Conservation (phyloP, 305 asterid species). For the Rubia tinctorum region DNA sequence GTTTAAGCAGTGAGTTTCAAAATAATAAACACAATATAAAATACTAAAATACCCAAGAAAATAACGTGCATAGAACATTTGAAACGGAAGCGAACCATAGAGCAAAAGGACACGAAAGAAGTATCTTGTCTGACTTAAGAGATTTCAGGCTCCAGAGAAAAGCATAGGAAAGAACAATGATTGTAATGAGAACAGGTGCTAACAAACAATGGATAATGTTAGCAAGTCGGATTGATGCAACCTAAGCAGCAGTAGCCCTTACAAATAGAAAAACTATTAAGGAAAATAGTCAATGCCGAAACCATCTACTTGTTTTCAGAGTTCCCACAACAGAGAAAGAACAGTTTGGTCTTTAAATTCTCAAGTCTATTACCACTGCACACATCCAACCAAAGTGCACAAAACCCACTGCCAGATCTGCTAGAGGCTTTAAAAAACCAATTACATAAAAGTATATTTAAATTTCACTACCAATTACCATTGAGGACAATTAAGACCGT, state of each 20-base stretch:
- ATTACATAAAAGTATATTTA: not conserved
- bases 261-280: not conserved
- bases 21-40: not conserved
- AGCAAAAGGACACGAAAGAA: not conserved
- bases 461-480: not conserved
- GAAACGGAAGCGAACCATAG: not conserved
- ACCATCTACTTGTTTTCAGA: not conserved
- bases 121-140: not conserved
- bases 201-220: not conserved
- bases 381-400: not conserved
- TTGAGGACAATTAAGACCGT: not conserved
- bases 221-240: not conserved
- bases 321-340: not conserved
- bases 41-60: not conserved
- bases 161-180: not conserved
- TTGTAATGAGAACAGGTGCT: not conserved
- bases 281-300: not conserved
- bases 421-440: too few relatives aligned
- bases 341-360: not conserved
- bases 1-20: not conserved
- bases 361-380: not conserved
- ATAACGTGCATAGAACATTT: not conserved
- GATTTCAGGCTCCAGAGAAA: not conserved
- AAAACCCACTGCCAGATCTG: not conserved
- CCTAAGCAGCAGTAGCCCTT: not conserved